A percentile compares a stretch with the other conserved stretches of the same genome.
Evolutionary conservation across 1,139 yeast species (phyloP).

Genomic region (Nakaseomyces sp.): DNA sequence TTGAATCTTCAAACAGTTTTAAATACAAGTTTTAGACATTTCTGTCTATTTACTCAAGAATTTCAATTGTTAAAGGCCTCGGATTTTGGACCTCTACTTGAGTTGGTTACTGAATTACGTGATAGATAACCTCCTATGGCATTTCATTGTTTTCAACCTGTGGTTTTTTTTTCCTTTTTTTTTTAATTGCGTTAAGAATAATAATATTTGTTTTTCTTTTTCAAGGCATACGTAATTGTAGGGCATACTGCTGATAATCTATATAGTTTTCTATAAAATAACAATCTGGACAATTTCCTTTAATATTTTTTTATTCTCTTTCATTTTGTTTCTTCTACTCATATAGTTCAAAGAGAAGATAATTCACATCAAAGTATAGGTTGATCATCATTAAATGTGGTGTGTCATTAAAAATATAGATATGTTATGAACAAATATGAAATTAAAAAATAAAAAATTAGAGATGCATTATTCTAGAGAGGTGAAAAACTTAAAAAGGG

Average conservation of each 20-base stretch:
- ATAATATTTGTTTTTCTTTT: background rate
- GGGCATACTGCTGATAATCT: too few species aligned
- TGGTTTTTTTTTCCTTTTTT: background rate
- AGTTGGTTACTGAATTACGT: slow-evolving; percentile 57
- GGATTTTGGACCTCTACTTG: slow-evolving; percentile 89
- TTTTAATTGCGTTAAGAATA: too few species aligned
- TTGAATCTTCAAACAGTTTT: slow-evolving; percentile 86
- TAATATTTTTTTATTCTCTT: too few species aligned
- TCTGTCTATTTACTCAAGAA: slow-evolving; percentile 78
- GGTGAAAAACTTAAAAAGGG: too few species aligned
- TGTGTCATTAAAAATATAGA: background rate
- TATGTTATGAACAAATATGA: slow-evolving; percentile 1
- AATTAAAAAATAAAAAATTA: background rate
- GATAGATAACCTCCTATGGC: slow-evolving; percentile 20
- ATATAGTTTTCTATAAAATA: too few species aligned
- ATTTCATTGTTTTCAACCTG: background rate
- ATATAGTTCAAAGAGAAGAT: too few species aligned
- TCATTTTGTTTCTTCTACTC: too few species aligned
- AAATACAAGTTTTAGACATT: slow-evolving; percentile 90
- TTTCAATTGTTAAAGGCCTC: slow-evolving; percentile 65
- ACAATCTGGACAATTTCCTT: too few species aligned
- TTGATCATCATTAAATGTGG: background rate
- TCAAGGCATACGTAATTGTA: too few species aligned
- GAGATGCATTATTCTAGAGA: too few species aligned
- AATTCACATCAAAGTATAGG: background rate